phyloP scores from a whole-genome alignment of 306 rosid genomes.

The Fragaria iinumae region DNA sequence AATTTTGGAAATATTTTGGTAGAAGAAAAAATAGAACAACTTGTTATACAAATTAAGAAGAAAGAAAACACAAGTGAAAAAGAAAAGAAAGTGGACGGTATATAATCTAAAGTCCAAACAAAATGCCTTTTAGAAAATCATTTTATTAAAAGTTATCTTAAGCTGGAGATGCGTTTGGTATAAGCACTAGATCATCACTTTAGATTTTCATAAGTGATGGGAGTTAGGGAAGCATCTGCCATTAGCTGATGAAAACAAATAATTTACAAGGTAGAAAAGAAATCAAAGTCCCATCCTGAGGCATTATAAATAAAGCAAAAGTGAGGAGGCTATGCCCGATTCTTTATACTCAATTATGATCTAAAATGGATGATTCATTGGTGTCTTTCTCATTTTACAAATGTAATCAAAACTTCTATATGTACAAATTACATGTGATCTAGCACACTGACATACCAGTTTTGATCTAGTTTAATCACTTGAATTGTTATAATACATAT shows the following conservation, averaged over 20 bases:
- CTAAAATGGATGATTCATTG: conserved; percentile 11
- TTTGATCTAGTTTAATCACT: not conserved
- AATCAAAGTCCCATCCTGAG: conserved; percentile 21
- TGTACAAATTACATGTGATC: not conserved
- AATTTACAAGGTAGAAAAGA: conserved; percentile 24
- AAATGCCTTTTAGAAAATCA: conserved; percentile 25
- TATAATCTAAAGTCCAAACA: conserved; percentile 25
- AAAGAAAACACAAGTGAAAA: not conserved
- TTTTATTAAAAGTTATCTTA: conserved; percentile 13
- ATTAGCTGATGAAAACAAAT: conserved; percentile 7
- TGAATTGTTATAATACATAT: not conserved
- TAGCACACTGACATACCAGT: not conserved
- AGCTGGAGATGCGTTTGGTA: conserved; percentile 21
- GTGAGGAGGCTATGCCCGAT: not conserved
- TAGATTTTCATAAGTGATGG: conserved; percentile 7
- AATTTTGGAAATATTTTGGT: not conserved
- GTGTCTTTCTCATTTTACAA: not conserved
- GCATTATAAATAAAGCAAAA: conserved; percentile 20
- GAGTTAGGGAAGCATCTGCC: conserved; percentile 28
- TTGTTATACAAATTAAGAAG: not conserved
- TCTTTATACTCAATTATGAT: not conserved
- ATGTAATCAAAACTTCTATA: not conserved
- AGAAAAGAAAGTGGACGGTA: conserved; percentile 4
- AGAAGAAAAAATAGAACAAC: not conserved
- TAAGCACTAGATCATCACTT: conserved; percentile 29